Evolutionary conservation across 1,139 yeast genomes (phyloP).

Genomic region (Pichia sp.): DNA sequence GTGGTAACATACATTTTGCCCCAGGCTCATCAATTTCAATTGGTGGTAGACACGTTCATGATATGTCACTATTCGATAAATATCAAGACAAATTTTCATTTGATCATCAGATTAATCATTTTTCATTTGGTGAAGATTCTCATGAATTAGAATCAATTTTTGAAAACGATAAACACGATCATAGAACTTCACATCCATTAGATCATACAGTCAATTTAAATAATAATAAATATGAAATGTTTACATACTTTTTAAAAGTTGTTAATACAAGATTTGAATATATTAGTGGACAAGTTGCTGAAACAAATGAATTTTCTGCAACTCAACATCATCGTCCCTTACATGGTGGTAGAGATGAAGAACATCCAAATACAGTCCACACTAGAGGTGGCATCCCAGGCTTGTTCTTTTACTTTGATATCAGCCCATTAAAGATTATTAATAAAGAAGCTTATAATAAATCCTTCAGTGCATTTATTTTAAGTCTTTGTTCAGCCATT

Average conservation of each 20-base stretch:
- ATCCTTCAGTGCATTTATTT: constrained; percentile 78
- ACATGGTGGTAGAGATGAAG: constrained; percentile 80
- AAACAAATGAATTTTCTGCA: constrained; percentile 89
- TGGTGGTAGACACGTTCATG: constrained; percentile 70
- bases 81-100: constrained; percentile 53
- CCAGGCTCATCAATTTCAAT: constrained; percentile 71
- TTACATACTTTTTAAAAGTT: constrained; percentile 76
- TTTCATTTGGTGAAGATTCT: constrained; percentile 74
- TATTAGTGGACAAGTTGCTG: constrained; percentile 46
- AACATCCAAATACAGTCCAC: constrained; percentile 84
- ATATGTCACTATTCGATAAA: constrained; percentile 61
- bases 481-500: constrained; percentile 80
- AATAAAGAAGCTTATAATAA: constrained; percentile 73
- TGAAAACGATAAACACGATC: constrained; percentile 22
- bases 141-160: constrained; percentile 23
- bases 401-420: constrained; percentile 78
- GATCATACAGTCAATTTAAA: constrained; percentile 45
- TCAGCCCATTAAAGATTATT: constrained; percentile 87
- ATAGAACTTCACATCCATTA: constrained; percentile 61
- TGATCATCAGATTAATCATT: constrained; percentile 69
- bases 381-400: constrained; percentile 89
- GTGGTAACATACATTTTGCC: constrained; percentile 91
- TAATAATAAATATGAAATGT: constrained; percentile 55
- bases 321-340: constrained; percentile 85
- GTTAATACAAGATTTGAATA: constrained; percentile 84